Evolutionary conservation across 768 basidiomycete species (phyloP), one percentile per base, ranked within the genome.

Genomic region (Mrakia gelida): DNA sequence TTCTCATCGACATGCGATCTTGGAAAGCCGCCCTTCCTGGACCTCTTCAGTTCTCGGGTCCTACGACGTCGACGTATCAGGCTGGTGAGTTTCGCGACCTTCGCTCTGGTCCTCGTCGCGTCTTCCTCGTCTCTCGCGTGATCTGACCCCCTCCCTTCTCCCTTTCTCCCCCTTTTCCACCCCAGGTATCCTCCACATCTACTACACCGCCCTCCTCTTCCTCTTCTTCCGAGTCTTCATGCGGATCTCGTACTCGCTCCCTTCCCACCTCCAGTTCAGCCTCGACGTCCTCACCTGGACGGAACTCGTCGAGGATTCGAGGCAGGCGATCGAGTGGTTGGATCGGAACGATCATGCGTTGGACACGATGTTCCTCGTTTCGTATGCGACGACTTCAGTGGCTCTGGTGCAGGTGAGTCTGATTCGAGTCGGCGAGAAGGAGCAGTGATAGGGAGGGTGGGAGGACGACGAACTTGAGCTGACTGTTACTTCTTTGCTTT

Each of bases 141-240:
- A 0, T 1, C 32, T n/a, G 41, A 43, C 11, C 52, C 3, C 71
- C 49, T 28, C 49, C 41, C 41, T 45, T 45, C 49, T 21, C 34
- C 23, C n/a, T n/a, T 43, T 56, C 65, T 71, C 79, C 41, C 62
- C 10, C 26, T 30, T 15, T 45, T 45, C 11, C 45, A 45, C 9
- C 45, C 45, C 45, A 93, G 95, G 96, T 61, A 86, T 97, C 75
- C 87, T 99, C 32, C 95, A 97, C 84, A 84, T 98, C 73, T 87
- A 94, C 59, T 95, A 93, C 83, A 89, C 92, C 43, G 94, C 92
- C 82, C 90, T 98, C 63, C 91, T 90, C 81, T 97, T 98, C 90
- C 92, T 98, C 84, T 95, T 97, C 85, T 97, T 94, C 91, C 91
- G 96, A 71, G 94, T 97, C 45, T 98, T 98, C 86, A 95, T 98